Conservation (phyloP, 2,329 filamentous ascomycete species). For the Penicillium sp. region DNA sequence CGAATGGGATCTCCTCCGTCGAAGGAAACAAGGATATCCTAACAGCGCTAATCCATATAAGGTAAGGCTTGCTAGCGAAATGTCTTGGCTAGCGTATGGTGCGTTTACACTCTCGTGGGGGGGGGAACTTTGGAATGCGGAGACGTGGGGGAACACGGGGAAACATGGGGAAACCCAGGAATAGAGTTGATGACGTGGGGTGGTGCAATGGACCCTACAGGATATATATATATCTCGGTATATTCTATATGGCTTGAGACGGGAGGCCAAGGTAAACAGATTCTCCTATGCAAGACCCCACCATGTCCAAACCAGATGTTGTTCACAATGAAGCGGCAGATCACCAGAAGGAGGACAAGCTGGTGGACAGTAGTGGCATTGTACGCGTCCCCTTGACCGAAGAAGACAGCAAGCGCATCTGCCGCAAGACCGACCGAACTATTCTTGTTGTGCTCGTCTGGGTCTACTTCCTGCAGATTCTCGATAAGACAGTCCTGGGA, state of each 20-base stretch:
- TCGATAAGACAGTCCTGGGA: conserved; percentile 59
- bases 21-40: not conserved
- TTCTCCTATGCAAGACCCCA: not conserved
- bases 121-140: not conserved
- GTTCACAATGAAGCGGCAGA: conserved; percentile 20
- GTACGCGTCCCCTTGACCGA: conserved; percentile 30
- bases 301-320: conserved; percentile 17
- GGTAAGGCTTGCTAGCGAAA: not conserved
- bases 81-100: not conserved
- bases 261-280: not conserved
- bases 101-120: not conserved
- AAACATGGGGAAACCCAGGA: not conserved
- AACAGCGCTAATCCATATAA: not conserved
- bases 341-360: conserved; percentile 8
- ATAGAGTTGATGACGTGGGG: not conserved
- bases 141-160: conserved; percentile 4
- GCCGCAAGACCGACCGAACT: conserved; percentile 58
- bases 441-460: conserved; percentile 52
- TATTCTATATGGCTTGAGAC: not conserved
- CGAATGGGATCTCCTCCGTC: not conserved
- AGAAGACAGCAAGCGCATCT: conserved; percentile 52
- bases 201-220: not conserved
- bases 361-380: conserved; percentile 12
- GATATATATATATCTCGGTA: not conserved
- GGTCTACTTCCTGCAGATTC: conserved; percentile 49